A percentile compares a stretch with the other conserved stretches of the same genome.
phyloP scores from a whole-genome alignment of 257 asterid genomes.

The Solanum boliviense region DNA sequence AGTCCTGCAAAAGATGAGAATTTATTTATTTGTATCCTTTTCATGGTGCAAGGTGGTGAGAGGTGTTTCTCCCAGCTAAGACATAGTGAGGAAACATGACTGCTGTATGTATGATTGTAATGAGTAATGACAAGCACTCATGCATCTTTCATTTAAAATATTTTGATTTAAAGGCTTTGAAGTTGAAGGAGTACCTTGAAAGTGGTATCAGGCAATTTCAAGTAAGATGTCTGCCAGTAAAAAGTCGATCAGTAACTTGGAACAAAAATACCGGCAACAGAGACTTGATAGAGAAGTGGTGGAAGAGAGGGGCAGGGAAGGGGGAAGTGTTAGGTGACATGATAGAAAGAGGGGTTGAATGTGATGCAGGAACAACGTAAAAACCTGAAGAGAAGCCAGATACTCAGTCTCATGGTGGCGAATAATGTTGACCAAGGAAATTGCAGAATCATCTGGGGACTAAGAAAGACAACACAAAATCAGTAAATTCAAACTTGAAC shows the following conservation, averaged over 20 bases:
- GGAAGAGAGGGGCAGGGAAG: neutral
- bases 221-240: slow-evolving; percentile 61
- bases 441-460: slow-evolving; percentile 82
- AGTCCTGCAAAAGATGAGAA: slow-evolving; percentile 43
- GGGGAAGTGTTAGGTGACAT: neutral
- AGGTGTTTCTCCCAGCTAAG: neutral
- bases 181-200: slow-evolving; percentile 60
- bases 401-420: slow-evolving; percentile 90
- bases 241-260: neutral
- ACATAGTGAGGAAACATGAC: neutral
- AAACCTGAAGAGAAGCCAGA: slow-evolving; percentile 77
- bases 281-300: neutral
- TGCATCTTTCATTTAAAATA: neutral
- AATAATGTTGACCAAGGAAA: slow-evolving; percentile 57
- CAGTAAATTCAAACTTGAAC: neutral
- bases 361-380: neutral
- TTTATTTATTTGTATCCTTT: neutral
- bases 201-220: slow-evolving; percentile 77
- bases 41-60: neutral
- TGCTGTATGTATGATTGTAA: neutral
- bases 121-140: neutral
- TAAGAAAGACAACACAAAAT: slow-evolving; percentile 21
- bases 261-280: neutral
- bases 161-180: neutral
- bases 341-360: neutral